Percentiles rank a stretch among this genome's conserved stretches.
Evolutionary conservation across 2,329 filamentous ascomycete species (phyloP).

Genomic region (Fusarium liriodendri): DNA sequence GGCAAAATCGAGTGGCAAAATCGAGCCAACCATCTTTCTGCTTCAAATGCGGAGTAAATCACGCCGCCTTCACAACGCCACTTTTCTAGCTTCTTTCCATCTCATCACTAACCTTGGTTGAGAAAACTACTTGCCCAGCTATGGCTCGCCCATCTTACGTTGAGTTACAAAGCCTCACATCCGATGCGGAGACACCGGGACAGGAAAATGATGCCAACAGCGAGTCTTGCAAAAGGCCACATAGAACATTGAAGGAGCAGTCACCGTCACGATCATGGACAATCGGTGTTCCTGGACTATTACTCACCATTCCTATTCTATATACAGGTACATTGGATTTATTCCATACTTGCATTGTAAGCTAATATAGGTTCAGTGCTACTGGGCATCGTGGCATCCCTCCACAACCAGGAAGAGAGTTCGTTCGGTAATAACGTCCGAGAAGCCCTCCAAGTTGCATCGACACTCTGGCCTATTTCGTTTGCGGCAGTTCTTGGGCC

Average conservation of each 20-base stretch:
- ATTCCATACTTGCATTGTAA: accelerated
- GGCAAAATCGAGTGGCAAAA: not conserved
- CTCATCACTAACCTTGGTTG: not conserved
- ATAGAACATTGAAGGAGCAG: not conserved
- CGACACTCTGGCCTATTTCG: slow-evolving; percentile 11
- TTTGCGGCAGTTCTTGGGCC: slow-evolving; percentile 13
- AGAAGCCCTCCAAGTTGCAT: not conserved
- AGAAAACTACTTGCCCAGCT: not conserved
- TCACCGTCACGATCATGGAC: not conserved
- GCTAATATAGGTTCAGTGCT: not conserved
- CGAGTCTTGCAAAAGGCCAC: not conserved
- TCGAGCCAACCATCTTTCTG: not conserved
- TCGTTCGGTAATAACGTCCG: not conserved
- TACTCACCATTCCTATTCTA: not conserved
- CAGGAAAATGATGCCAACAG: not conserved
- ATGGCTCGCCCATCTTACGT: not conserved
- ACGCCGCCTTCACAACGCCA: not conserved
- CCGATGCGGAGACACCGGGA: not conserved
- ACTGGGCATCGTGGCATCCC: not conserved
- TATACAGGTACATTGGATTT: not conserved
- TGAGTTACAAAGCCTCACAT: not conserved
- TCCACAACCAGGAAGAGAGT: not conserved
- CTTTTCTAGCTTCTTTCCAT: not conserved
- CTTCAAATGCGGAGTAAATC: not conserved
- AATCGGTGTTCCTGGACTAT: not conserved